phyloP scores from a whole-genome alignment of 2,329 filamentous ascomycete species.

The Graphilbum fragrans region DNA sequence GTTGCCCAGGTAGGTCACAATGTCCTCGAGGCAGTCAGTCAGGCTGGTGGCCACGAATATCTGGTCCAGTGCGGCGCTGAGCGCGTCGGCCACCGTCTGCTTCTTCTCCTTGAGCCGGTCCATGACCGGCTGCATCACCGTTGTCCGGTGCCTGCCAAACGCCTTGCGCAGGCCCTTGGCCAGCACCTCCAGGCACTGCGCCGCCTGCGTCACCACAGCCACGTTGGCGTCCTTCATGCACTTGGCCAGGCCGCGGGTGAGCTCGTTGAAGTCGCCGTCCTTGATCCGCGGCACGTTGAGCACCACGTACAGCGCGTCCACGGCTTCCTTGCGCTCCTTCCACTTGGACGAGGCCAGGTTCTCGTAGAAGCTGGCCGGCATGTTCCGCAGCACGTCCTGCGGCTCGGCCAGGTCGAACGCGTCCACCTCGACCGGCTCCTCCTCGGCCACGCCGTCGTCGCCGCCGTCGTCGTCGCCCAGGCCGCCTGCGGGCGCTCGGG shows the following conservation, averaged over 20 bases:
- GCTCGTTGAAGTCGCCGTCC: constrained; percentile 76
- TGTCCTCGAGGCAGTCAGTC: constrained; percentile 84
- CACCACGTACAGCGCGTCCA: constrained; percentile 66
- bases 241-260: constrained; percentile 76
- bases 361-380: constrained; percentile 74
- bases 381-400: constrained; percentile 71
- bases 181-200: constrained; percentile 81
- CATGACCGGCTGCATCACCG: constrained; percentile 80
- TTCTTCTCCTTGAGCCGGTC: constrained; percentile 98
- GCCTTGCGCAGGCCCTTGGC: constrained; percentile 71
- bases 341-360: constrained; percentile 84
- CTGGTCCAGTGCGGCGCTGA: constrained; percentile 71
- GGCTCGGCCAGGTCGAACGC: constrained; percentile 73
- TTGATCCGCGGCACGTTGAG: constrained; percentile 85
- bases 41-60: constrained; percentile 55
- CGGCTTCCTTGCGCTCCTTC: constrained; percentile 93
- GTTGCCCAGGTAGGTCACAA: constrained; percentile 69
- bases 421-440: constrained; percentile 63
- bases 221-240: constrained; percentile 99
- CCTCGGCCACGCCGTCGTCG: constrained; percentile 46
- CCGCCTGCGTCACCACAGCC: constrained; percentile 83
- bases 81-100: constrained; percentile 71
- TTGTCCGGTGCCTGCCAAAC: constrained; percentile 70
- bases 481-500: constrained; percentile 51
- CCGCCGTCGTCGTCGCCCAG: constrained; percentile 46